These are phyloP conservation scores for Ogataea methylovora DNA, from an alignment of 805 yeast genomes.

Conservation along the genomic window DNA sequence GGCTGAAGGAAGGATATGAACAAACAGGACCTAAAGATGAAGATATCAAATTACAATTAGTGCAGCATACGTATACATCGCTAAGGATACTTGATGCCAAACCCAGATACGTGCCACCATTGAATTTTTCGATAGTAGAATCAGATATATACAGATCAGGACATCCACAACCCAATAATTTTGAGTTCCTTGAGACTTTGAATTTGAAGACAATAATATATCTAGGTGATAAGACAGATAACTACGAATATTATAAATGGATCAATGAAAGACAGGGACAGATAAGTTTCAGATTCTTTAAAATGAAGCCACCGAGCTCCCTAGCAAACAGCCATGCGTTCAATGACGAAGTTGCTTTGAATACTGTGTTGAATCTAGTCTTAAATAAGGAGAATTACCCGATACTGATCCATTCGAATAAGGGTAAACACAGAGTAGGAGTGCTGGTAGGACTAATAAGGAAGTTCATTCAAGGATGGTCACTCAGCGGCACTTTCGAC, in stretches of 20 bases:
- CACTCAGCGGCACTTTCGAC: conserved; percentile 85
- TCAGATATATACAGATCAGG: conserved; percentile 87
- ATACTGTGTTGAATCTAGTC: conserved; percentile 47
- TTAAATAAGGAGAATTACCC: conserved; percentile 72
- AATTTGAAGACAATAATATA: conserved; percentile 74
- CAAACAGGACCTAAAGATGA: neutral
- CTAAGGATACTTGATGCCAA: conserved; percentile 21
- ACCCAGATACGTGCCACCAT: conserved; percentile 69
- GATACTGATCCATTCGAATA: conserved; percentile 82
- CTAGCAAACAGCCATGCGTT: conserved; percentile 21
- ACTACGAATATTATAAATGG: conserved; percentile 64
- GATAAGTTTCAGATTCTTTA: conserved; percentile 48
- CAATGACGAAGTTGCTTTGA: conserved; percentile 52
- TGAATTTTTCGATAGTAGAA: conserved; percentile 84
- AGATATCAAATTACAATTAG: neutral
- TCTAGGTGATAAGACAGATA: conserved; percentile 68
- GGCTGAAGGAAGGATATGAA: neutral
- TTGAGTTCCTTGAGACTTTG: conserved; percentile 65
- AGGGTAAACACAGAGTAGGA: conserved; percentile 96
- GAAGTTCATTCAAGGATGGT: conserved; percentile 86
- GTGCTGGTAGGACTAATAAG: conserved; percentile 89
- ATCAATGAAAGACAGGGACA: conserved; percentile 25
- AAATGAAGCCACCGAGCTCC: conserved; percentile 43
- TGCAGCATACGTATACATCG: conserved; percentile 21
- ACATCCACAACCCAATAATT: conserved; percentile 85